These are phyloP conservation scores for Eucalyptus tenuipes DNA, from an alignment of 345 rosid species.

Conservation along the genomic window DNA sequence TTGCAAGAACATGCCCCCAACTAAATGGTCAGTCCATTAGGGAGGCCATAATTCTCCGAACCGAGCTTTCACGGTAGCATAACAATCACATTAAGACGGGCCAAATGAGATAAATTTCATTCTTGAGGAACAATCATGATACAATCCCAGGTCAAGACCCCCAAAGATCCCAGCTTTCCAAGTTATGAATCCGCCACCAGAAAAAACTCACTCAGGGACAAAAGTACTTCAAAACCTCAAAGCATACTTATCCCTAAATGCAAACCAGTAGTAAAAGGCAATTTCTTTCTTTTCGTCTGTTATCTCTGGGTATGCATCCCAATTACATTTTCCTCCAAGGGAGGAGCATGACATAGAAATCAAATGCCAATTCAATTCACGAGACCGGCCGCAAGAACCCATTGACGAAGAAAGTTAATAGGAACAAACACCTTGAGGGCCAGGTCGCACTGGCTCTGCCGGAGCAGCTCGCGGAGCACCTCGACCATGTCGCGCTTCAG, in stretches of 20 bases:
- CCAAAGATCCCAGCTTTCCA: neutral
- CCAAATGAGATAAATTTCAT: neutral
- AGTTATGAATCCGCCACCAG: neutral
- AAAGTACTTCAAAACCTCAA: neutral
- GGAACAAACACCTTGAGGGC: slow-evolving; percentile 34
- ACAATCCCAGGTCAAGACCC: neutral
- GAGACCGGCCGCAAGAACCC: neutral
- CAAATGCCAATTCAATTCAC: neutral
- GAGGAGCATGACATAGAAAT: neutral
- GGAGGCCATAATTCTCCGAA: neutral
- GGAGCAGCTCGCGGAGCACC: slow-evolving; percentile 68
- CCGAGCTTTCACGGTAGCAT: neutral
- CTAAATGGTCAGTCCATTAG: neutral
- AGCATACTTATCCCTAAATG: neutral
- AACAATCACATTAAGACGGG: neutral
- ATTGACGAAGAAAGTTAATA: neutral
- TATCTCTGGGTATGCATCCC: neutral
- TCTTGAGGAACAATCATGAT: neutral
- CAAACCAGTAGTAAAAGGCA: too few species aligned
- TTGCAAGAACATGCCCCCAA: neutral
- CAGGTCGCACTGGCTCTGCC: slow-evolving; percentile 56
- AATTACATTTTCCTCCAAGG: neutral
- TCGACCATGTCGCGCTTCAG: slow-evolving; percentile 78
- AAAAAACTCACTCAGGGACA: neutral
- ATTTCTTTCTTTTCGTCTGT: neutral